Evolutionary conservation across 805 yeast species (phyloP), one percentile per base, ranked within the genome.

Genomic region (Saccharomycopsis capsularis): DNA sequence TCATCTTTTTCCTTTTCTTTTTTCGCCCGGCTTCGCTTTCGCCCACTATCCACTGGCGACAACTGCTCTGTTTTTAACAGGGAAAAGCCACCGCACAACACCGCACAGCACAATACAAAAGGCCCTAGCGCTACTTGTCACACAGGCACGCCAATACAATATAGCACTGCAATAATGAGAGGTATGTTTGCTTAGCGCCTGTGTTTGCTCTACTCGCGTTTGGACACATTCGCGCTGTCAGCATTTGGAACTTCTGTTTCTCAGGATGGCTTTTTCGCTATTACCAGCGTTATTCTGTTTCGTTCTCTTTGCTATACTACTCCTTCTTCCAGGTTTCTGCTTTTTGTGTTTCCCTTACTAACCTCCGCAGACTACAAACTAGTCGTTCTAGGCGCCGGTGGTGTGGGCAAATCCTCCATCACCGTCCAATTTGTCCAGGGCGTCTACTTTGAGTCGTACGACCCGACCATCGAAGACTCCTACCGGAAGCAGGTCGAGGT

Each of bases 381-480:
- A 40, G 97, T 87, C 16, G 93, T 91, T 18, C 70, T 91, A 51
- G 99, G 99, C 53, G 95, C 96, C 13, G 97, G 97, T 59, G 96
- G 97, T 67, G 96, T 88, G 6, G 99, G 99, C 59, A 91, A 91
- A 60, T 87, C 97, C 22, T 89, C 95, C 36, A 70, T 91, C 37
- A 89, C 96, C 1, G 95, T 88, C 4, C 95, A 88, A 62, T 90
- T 85, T 61, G 95, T 88, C 3, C 95, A 87, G 63, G 93, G 93
- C 9, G 84, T 85, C 2, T 90, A 87, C 63, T 79, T 87, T 48
- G 97, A 91, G 60, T 76, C 88, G 34, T 91, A 91, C 67, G 98
- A 91, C 61, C 98, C 99, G 6, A 93, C 99, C 6, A 93, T 91
- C 56, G 99, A 91, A 63, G 98, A 91, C 61, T 87, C 96, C 0